Evolutionary conservation across 2,329 filamentous ascomycete genomes (phyloP).

Genomic region (Teratosphaeria zuluensis): DNA sequence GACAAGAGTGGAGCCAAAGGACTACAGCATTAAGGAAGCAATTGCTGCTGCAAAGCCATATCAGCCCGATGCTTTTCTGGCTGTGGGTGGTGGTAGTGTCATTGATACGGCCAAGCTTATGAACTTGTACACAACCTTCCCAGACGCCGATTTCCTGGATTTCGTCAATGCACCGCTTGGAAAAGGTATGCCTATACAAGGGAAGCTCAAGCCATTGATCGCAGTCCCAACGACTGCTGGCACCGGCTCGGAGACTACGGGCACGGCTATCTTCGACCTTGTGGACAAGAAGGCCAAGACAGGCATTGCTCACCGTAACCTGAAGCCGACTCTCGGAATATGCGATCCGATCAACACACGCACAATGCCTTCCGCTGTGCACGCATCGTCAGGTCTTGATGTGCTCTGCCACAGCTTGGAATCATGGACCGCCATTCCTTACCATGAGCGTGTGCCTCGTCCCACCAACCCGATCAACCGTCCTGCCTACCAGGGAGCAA

Average conservation of each 20-base stretch:
- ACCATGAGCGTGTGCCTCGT: constrained; percentile 71
- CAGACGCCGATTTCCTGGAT: constrained; percentile 88
- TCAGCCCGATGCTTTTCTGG: constrained; percentile 77
- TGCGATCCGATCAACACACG: constrained; percentile 79
- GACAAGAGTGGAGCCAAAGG: constrained; percentile 83
- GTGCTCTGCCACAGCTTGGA: constrained; percentile 93
- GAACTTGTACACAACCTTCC: constrained; percentile 89
- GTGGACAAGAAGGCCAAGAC: constrained; percentile 87
- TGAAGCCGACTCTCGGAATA: constrained; percentile 92
- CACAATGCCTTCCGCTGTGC: constrained; percentile 92
- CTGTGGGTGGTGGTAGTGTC: constrained; percentile 84
- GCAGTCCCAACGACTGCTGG: constrained; percentile 80
- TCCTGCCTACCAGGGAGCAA: constrained; percentile 92
- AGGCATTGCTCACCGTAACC: constrained; percentile 84
- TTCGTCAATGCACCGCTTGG: constrained; percentile 95
- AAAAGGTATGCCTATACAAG: constrained; percentile 66
- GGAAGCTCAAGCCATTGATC: constrained; percentile 63
- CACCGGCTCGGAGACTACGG: constrained; percentile 88
- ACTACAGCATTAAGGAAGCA: constrained; percentile 80
- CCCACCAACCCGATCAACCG: constrained; percentile 83
- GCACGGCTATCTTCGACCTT: constrained; percentile 95
- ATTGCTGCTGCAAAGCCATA: constrained; percentile 79
- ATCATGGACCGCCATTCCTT: constrained; percentile 96
- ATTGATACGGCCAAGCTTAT: constrained; percentile 98
- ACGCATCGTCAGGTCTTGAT: constrained; percentile 83